Base-by-base conservation (phyloP, 192 early-diverging fungal genomes). In the Gigaspora rosea region DNA sequence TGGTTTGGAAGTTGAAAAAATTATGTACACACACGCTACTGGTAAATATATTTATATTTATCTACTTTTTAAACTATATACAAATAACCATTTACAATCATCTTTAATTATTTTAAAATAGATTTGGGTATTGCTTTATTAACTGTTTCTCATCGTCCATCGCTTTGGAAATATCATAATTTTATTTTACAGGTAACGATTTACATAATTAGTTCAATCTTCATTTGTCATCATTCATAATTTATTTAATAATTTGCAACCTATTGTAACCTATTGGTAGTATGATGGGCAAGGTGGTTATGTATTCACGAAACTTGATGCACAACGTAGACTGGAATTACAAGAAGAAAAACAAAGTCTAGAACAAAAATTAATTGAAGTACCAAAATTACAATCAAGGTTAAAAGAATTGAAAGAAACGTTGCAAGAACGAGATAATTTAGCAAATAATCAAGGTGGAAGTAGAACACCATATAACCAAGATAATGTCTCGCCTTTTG, bases 281-380 rank as follows among this genome's bases (percentile, higher is more conserved):
- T 99, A 96, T 83, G 96, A 99, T 82, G 97, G 96, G 11, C 92
- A 96, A 85, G 96, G 97, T 13, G 96, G 96, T 15, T 97, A 98
- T 81, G 91, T 95, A 36, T 99, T 99, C 75, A 93, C 93, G 6
- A 88, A 92, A 81, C 83, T 98, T 64, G 93, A 98, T 78, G 94
- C 95, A 5, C 91, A 94, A 82, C 88, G 92, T 79, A 85, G 95
- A 47, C 84, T 97, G 51, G 92, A 91, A 52, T 85, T 97, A 59
- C 94, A 95, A 81, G 95, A 98, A 80, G 96, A 97, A 78, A 96
- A 96, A 83, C 92, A 92, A 80, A 79, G 81, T 63, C 83, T 94
- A 75, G 94, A 95, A 80, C 86, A 90, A 69, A 92, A 91, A 83
- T 67, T 95, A 69, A 85, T 91, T 51, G 92, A 94, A 81, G 84